phyloP scores from a whole-genome alignment of 257 asterid species.

The Voacanga thouarsii region DNA sequence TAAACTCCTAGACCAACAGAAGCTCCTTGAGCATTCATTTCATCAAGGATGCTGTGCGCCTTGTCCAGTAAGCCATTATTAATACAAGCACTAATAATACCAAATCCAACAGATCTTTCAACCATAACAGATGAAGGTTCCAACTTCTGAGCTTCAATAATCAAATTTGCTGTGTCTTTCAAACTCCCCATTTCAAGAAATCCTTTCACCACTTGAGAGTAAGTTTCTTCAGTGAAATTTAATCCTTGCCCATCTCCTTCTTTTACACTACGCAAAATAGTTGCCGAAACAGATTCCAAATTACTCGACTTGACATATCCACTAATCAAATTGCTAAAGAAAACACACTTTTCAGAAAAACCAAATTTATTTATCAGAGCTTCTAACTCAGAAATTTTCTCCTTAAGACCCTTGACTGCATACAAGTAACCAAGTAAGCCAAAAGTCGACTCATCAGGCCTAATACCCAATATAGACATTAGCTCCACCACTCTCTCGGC shows the following conservation, averaged over 20 bases:
- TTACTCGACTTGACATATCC: constrained; percentile 66
- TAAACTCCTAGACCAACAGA: constrained; percentile 72
- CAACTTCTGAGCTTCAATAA: constrained; percentile 66
- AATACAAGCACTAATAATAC: constrained; percentile 66
- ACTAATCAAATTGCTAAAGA: constrained; percentile 57
- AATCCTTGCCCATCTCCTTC: constrained; percentile 37
- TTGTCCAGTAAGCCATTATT: constrained; percentile 59
- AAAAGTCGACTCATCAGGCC: constrained; percentile 66
- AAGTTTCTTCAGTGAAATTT: constrained; percentile 46
- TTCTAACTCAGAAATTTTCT: constrained; percentile 65
- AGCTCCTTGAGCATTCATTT: constrained; percentile 74
- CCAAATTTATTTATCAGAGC: constrained; percentile 53
- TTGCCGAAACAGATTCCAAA: constrained; percentile 48
- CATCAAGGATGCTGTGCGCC: constrained; percentile 77
- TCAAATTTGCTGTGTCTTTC: constrained; percentile 57
- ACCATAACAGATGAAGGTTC: constrained; percentile 50
- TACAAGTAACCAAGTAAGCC: constrained; percentile 81
- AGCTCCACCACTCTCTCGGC: constrained; percentile 72
- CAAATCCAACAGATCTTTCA: constrained; percentile 69
- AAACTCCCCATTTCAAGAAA: constrained; percentile 50
- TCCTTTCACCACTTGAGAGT: constrained; percentile 56
- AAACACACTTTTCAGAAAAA: constrained; percentile 32
- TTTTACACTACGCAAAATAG: constrained; percentile 49
- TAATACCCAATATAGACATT: constrained; percentile 72
- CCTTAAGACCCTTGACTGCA: constrained; percentile 65